Evolutionary conservation across 176 grass and related monocot genomes (phyloP).

Genomic region (Triticum aestivum): IWGSC_CS_RefSeq_v2.1 NC_057801.1:153075696-153076195

Average conservation of each 20-base stretch:
- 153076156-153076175: too few relatives aligned
- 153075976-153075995: constrained; percentile 49
- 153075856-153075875: constrained; percentile 47
- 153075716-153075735: too few relatives aligned
- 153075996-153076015: constrained; percentile 44
- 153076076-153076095: not conserved
- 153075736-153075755: too few relatives aligned
- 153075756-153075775: too few relatives aligned
- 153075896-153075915: constrained; percentile 43
- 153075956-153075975: constrained; percentile 35
- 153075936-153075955: constrained; percentile 44
- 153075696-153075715: too few relatives aligned
- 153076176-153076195: too few relatives aligned
- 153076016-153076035: constrained; percentile 49
- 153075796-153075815: constrained; percentile 52
- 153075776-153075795: too few relatives aligned
- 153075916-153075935: constrained; percentile 38
- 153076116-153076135: not conserved
- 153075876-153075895: constrained; percentile 26
- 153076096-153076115: not conserved
- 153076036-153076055: constrained; percentile 40
- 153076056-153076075: constrained; percentile 35
- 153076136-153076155: too few relatives aligned
- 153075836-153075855: constrained; percentile 55
- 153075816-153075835: constrained; percentile 34